Conservation (phyloP, 441 rosid species). For the Flueggea neowawraea region DNA sequence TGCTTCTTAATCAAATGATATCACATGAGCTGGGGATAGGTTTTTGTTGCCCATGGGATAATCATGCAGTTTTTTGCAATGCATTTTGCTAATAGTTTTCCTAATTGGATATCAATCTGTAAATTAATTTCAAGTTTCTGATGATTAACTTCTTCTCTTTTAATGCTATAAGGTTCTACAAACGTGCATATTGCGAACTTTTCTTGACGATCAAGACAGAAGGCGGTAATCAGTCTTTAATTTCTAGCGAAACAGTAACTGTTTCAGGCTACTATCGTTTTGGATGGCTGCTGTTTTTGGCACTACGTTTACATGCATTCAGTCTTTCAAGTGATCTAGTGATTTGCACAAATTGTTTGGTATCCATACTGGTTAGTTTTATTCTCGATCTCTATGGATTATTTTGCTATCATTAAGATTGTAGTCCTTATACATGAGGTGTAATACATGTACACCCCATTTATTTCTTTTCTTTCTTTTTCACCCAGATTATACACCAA, state of each 20-base stretch:
- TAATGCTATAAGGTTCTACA: constrained; percentile 58
- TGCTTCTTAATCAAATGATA: too few species aligned
- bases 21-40: too few species aligned
- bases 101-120: background rate
- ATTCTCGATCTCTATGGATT: background rate
- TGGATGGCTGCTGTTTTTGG: constrained; percentile 94
- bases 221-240: constrained; percentile 36
- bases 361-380: constrained; percentile 77
- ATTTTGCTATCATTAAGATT: too few species aligned
- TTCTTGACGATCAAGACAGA: constrained; percentile 52
- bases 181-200: constrained; percentile 69
- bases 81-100: too few species aligned
- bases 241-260: constrained; percentile 31
- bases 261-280: constrained; percentile 59
- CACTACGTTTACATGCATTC: constrained; percentile 79
- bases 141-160: constrained; percentile 9
- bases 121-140: background rate
- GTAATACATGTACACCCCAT: too few species aligned
- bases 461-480: too few species aligned
- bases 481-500: too few species aligned
- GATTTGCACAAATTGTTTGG: constrained; percentile 80
- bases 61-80: too few species aligned
- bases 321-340: constrained; percentile 80
- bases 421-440: too few species aligned
- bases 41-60: too few species aligned